phyloP scores from a whole-genome alignment of 2,329 filamentous ascomycete genomes.

The Diplodia mutila region DNA sequence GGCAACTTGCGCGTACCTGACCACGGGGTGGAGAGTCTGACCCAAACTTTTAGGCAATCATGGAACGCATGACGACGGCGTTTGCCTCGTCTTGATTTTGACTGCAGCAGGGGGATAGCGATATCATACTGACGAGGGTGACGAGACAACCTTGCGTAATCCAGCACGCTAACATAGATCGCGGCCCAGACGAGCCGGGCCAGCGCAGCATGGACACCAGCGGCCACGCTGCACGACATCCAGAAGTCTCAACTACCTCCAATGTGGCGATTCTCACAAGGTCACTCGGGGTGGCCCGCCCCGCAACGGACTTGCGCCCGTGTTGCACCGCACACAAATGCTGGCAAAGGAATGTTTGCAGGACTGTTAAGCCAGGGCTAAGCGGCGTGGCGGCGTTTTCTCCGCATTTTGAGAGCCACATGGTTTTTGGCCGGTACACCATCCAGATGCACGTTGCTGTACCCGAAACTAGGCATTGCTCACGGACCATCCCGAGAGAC shows the following conservation, averaged over 20 bases:
- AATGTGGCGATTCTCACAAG: constrained; percentile 21
- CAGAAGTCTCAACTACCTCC: neutral
- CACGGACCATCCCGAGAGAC: neutral
- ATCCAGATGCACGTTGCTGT: neutral
- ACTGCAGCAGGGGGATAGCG: neutral
- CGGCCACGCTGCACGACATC: constrained; percentile 13
- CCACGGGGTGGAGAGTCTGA: neutral
- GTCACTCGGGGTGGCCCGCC: constrained; percentile 4
- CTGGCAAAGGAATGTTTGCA: constrained; percentile 3
- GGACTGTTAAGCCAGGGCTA: constrained; percentile 1
- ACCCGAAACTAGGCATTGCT: constrained; percentile 1
- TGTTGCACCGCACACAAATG: neutral
- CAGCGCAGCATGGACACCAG: constrained; percentile 9
- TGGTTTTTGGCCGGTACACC: neutral
- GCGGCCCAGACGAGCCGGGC: neutral
- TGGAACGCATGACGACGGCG: neutral
- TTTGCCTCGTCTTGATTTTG: constrained; percentile 3
- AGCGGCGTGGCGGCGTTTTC: constrained; percentile 1
- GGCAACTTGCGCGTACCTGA: neutral
- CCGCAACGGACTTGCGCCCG: constrained; percentile 1
- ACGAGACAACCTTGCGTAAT: neutral
- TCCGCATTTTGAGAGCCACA: constrained; percentile 8
- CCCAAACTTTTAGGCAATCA: constrained; percentile 9
- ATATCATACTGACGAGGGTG: neutral
- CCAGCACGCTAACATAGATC: constrained; percentile 2